Conservation (phyloP, 768 basidiomycete genomes). For the Mycena rebaudengoi region DNA sequence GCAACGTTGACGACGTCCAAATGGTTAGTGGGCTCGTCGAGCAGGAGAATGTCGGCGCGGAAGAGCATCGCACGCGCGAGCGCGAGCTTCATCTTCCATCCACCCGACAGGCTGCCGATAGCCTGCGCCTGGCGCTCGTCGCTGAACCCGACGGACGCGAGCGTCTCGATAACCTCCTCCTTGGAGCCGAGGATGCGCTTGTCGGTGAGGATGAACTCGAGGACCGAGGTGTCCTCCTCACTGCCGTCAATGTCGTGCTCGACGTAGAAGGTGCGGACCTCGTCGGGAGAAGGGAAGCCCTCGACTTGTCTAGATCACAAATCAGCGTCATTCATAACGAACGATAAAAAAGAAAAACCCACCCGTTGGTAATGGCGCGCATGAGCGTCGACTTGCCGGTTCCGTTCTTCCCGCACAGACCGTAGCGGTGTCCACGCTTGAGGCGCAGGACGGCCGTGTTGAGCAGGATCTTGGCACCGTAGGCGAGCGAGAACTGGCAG, state of each 20-base stretch:
- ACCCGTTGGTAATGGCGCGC: conserved; percentile 92
- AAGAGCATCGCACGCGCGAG: conserved; percentile 97
- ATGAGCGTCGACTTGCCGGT: conserved; percentile 96
- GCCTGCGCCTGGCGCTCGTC: conserved; percentile 86
- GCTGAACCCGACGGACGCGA: conserved; percentile 91
- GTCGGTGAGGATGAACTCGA: conserved; percentile 88
- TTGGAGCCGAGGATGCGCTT: conserved; percentile 78
- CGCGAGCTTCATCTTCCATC: conserved; percentile 99
- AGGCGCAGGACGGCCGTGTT: conserved; percentile 97
- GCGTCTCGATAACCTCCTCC: conserved; percentile 80
- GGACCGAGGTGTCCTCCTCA: conserved; percentile 90
- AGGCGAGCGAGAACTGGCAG: conserved; percentile 98
- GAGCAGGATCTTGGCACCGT: conserved; percentile 98
- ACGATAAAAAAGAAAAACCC: conserved; percentile 17
- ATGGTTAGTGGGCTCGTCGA: conserved; percentile 97
- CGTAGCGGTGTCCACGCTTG: conserved; percentile 98
- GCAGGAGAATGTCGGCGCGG: conserved; percentile 95
- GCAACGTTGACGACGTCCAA: conserved; percentile 97
- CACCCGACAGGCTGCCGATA: conserved; percentile 93
- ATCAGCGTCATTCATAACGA: conserved; percentile 40
- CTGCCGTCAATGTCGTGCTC: conserved; percentile 99
- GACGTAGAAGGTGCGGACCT: conserved; percentile 99
- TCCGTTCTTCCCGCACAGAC: conserved; percentile 98
- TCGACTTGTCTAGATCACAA: conserved; percentile 79
- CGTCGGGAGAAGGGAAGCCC: conserved; percentile 96